Percentiles rank a stretch among this genome's conserved stretches.
Evolutionary conservation across 345 rosid species (phyloP).

Genomic region (Brassica juncea): DNA sequence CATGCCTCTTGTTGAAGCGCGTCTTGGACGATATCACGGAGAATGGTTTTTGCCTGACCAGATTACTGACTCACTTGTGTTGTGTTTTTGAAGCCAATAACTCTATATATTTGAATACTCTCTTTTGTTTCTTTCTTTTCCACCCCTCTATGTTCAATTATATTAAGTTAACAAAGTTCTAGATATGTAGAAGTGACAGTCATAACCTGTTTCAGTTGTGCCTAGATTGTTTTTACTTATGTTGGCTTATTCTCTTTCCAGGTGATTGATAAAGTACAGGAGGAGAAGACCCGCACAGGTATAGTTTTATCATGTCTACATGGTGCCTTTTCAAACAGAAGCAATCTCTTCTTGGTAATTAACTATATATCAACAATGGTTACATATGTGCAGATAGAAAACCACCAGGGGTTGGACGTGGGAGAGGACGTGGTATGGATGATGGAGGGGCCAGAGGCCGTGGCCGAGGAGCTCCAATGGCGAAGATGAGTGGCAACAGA

Average conservation of each 20-base stretch:
- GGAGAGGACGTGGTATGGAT: slow-evolving; percentile 43
- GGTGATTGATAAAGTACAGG: slow-evolving; percentile 45
- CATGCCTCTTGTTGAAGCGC: slow-evolving; percentile 37
- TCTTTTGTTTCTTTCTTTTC: background rate
- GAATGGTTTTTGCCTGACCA: slow-evolving; percentile 45
- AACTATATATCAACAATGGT: background rate
- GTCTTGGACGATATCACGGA: slow-evolving; percentile 39
- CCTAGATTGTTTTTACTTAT: background rate
- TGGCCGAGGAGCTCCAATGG: slow-evolving; percentile 35
- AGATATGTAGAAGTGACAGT: no score
- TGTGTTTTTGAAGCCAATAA: background rate
- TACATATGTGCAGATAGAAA: slow-evolving; percentile 38
- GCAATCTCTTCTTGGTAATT: background rate
- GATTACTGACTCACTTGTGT: slow-evolving; percentile 18
- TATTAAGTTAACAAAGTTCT: background rate
- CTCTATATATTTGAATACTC: background rate
- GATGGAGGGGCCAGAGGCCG: slow-evolving; percentile 41
- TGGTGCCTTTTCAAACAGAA: background rate
- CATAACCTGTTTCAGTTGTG: no score
- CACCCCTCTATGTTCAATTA: background rate
- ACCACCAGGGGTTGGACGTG: slow-evolving; percentile 43
- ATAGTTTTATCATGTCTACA: slow-evolving; percentile 2
- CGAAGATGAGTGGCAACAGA: slow-evolving; percentile 35
- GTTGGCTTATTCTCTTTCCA: background rate
- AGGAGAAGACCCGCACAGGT: slow-evolving; percentile 43